Percentiles rank a stretch among this genome's conserved stretches.
Evolutionary conservation across 1,284 basidiomycete genomes (phyloP).

Genomic region (Ganoderma leucocontextum): DNA sequence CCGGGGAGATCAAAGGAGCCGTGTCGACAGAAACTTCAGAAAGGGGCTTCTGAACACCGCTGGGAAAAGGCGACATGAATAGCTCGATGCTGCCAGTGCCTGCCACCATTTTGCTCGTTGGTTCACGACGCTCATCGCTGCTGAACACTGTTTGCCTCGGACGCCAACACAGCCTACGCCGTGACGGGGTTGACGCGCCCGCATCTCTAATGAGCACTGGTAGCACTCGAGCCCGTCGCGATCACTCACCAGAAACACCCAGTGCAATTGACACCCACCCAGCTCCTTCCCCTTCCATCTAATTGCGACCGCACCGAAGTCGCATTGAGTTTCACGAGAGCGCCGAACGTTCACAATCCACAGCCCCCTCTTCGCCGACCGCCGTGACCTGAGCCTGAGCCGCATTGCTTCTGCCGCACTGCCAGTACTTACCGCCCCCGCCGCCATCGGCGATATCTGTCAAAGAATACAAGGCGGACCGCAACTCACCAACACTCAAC

Average conservation of each 20-base stretch:
- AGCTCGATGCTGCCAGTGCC: slow-evolving; percentile 1
- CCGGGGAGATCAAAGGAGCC: too few species aligned
- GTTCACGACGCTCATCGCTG: neutral
- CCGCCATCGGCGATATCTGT: slow-evolving; percentile 9
- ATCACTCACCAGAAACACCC: neutral
- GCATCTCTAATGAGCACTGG: neutral
- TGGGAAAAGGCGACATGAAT: slow-evolving; percentile 3
- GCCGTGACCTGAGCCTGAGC: neutral
- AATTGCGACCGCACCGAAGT: neutral
- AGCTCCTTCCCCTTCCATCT: neutral
- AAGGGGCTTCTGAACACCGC: slow-evolving; percentile 4
- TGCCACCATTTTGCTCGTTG: neutral
- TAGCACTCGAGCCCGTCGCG: neutral
- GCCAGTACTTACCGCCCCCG: neutral
- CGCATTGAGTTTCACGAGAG: neutral
- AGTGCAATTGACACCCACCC: neutral
- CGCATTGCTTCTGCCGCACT: neutral
- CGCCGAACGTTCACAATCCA: neutral
- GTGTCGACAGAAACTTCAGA: slow-evolving; percentile 6
- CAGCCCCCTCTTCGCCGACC: slow-evolving; percentile 5
- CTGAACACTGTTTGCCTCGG: slow-evolving; percentile 1
- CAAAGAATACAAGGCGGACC: neutral
- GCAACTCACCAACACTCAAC: neutral
- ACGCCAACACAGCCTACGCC: slow-evolving; percentile 3
- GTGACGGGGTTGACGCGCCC: neutral